Evolutionary conservation across 2,329 filamentous ascomycete genomes (phyloP).

Genomic region (Diaporthe capsici): DNA sequence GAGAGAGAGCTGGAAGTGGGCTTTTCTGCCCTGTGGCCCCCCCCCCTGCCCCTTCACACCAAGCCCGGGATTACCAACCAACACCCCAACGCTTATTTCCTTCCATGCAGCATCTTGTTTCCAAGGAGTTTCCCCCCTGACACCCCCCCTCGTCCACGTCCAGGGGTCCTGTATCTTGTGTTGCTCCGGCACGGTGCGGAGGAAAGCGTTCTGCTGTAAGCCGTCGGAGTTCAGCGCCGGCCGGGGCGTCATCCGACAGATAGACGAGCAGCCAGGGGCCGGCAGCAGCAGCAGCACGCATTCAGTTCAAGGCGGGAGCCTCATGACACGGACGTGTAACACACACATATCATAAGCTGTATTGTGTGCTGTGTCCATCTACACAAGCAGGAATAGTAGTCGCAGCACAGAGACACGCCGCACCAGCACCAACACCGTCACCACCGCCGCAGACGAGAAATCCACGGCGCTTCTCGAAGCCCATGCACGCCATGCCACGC

Average conservation of each 20-base stretch:
- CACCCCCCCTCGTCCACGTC: neutral
- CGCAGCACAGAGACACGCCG: slow-evolving; percentile 1
- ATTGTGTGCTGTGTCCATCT: neutral
- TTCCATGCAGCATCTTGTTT: slow-evolving; percentile 20
- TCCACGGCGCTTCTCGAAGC: slow-evolving; percentile 20
- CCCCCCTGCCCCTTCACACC: neutral
- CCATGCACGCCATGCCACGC: slow-evolving; percentile 5
- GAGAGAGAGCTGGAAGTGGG: neutral
- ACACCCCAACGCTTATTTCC: slow-evolving; percentile 18
- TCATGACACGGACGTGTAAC: neutral
- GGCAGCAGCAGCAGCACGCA: neutral
- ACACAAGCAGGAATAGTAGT: neutral
- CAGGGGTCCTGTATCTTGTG: slow-evolving; percentile 5
- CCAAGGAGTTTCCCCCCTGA: neutral
- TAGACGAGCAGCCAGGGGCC: neutral
- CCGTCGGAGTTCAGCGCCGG: slow-evolving; percentile 3
- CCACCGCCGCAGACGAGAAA: neutral
- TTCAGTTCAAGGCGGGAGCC: neutral
- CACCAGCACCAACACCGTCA: neutral
- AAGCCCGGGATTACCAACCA: slow-evolving; percentile 26
- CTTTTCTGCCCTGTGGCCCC: no score
- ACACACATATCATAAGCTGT: neutral
- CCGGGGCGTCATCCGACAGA: neutral
- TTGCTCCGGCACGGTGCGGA: slow-evolving; percentile 9
- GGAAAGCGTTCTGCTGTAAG: neutral